These are phyloP conservation scores for Leccinum uliginosum DNA, from an alignment of 768 basidiomycete species.

Conservation along the genomic window DNA sequence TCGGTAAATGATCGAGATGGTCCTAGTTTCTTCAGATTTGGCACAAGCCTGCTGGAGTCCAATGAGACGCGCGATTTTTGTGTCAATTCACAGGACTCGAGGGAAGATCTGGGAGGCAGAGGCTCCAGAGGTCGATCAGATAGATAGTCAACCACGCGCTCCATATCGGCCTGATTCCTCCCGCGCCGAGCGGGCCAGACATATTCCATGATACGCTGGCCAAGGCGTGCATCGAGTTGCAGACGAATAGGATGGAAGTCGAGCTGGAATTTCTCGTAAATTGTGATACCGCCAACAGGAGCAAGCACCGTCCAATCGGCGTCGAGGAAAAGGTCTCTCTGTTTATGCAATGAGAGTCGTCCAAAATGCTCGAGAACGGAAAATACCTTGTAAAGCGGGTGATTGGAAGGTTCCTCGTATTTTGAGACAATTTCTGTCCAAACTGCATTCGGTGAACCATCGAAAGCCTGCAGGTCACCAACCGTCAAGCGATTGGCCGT, in stretches of 20 bases:
- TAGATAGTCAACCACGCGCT: neutral
- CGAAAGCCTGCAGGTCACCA: conserved; percentile 78
- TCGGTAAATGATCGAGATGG: conserved; percentile 70
- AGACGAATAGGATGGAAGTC: conserved; percentile 82
- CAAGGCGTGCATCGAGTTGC: conserved; percentile 81
- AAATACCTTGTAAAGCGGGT: conserved; percentile 66
- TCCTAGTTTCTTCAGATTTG: conserved; percentile 48
- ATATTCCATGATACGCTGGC: conserved; percentile 81
- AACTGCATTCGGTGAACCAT: conserved; percentile 73
- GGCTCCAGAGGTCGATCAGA: conserved; percentile 18
- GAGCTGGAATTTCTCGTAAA: conserved; percentile 79
- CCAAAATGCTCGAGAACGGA: neutral
- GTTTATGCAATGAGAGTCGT: conserved; percentile 8
- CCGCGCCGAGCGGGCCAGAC: conserved; percentile 67
- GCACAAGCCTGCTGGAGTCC: conserved; percentile 33
- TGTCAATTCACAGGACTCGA: conserved; percentile 46
- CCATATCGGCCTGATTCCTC: conserved; percentile 13
- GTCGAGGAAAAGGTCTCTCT: conserved; percentile 71
- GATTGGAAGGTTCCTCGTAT: conserved; percentile 62
- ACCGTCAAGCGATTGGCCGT: conserved; percentile 73
- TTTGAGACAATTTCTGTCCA: conserved; percentile 90
- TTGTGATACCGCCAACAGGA: conserved; percentile 89
- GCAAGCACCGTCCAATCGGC: conserved; percentile 82
- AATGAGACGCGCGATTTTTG: conserved; percentile 29
- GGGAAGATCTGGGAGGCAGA: conserved; percentile 38